Conservation (phyloP, 2,329 filamentous ascomycete genomes). For the Colletotrichum navitas region DNA sequence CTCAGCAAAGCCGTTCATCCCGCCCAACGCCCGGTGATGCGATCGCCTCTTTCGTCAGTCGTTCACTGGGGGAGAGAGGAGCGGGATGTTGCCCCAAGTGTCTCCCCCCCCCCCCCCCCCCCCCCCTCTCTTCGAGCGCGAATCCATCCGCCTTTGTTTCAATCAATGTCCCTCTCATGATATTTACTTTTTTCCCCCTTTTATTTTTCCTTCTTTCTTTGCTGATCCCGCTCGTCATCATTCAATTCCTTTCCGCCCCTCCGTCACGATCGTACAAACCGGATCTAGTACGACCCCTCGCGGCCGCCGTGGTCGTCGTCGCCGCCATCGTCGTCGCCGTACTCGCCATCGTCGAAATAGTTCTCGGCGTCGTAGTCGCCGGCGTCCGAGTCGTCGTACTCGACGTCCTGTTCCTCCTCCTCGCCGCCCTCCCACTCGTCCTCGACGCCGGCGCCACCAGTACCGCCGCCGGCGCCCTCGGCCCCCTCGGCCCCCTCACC, state of each 20-base stretch:
- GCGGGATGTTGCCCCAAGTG: background rate
- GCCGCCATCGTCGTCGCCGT: conserved; percentile 65
- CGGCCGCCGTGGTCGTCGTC: conserved; percentile 61
- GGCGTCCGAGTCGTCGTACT: conserved; percentile 69
- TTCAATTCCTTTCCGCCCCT: background rate
- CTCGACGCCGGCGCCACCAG: conserved; percentile 49
- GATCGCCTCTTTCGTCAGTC: conserved; percentile 15
- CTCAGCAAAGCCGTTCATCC: conserved; percentile 39
- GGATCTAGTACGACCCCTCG: conserved; percentile 42
- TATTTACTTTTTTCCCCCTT: background rate
- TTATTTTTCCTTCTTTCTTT: background rate
- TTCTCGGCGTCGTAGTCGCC: conserved; percentile 72
- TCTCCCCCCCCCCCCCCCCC: background rate
- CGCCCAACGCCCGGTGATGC: conserved; percentile 38
- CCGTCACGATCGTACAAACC: background rate
- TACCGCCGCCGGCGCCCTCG: conserved; percentile 56
- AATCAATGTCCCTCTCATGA: conserved; percentile 1
- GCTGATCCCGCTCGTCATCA: too few species aligned
- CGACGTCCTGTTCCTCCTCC: conserved; percentile 63
- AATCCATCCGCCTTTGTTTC: conserved; percentile 27
- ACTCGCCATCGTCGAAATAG: conserved; percentile 71
- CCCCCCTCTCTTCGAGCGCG: background rate
- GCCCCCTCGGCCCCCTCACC: conserved; percentile 55
- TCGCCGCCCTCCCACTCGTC: conserved; percentile 61
- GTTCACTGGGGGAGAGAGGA: background rate